Evolutionary conservation across 169 alveolate species (phyloP).

Genomic region (Plasmodium falciparum): DNA sequence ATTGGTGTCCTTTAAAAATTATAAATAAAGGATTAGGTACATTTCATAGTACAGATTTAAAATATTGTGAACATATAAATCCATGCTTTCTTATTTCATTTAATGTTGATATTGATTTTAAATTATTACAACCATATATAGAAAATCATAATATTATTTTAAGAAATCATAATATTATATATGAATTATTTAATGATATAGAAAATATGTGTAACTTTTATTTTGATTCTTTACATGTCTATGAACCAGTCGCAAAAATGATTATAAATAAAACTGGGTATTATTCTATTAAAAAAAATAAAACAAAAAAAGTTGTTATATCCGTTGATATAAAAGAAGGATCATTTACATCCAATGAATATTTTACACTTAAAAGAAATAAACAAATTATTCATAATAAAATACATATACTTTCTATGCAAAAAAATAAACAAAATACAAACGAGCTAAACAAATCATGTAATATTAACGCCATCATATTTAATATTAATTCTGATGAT

Average conservation of each 20-base stretch:
- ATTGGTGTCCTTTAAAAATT: slow-evolving; percentile 85
- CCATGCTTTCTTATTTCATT: slow-evolving; percentile 79
- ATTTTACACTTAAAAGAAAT: slow-evolving; percentile 76
- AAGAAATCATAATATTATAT: slow-evolving; percentile 90
- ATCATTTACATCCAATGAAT: slow-evolving; percentile 41
- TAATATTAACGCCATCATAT: slow-evolving; percentile 44
- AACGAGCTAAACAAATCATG: slow-evolving; percentile 78
- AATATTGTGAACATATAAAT: slow-evolving; percentile 51
- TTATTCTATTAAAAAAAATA: slow-evolving; percentile 78
- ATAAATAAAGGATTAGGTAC: slow-evolving; percentile 89
- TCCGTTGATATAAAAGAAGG: slow-evolving; percentile 84
- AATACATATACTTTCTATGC: slow-evolving; percentile 81
- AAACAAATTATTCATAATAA: slow-evolving; percentile 70
- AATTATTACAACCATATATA: slow-evolving; percentile 46
- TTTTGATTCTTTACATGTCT: slow-evolving; percentile 79
- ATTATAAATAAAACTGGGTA: slow-evolving; percentile 81
- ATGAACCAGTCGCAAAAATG: slow-evolving; percentile 81
- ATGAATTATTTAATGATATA: slow-evolving; percentile 89
- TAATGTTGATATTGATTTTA: slow-evolving; percentile 84
- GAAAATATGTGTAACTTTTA: slow-evolving; percentile 79
- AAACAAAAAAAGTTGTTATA: slow-evolving; percentile 80
- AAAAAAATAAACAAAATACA: slow-evolving; percentile 78
- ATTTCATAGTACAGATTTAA: slow-evolving; percentile 76
- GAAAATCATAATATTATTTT: slow-evolving; percentile 76
- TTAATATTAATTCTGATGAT: slow-evolving; percentile 42